These are phyloP conservation scores for Arxiozyma slooffiae DNA, from an alignment of 1,139 yeast genomes.

Conservation along the genomic window DNA sequence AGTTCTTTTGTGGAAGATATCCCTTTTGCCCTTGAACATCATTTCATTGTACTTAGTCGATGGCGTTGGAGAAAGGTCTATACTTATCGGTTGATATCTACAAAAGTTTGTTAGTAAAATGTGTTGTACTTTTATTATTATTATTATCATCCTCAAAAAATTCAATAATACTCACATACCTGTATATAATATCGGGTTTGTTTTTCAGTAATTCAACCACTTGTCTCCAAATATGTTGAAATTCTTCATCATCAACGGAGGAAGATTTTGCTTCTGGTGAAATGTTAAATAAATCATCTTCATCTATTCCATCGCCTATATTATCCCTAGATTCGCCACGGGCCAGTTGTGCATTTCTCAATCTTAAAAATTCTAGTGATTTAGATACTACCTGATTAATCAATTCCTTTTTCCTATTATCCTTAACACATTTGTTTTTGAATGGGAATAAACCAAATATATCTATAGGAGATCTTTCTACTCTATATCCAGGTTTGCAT, in stretches of 20 bases:
- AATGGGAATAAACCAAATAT: constrained; percentile 51
- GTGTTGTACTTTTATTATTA: no score
- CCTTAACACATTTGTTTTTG: constrained; percentile 61
- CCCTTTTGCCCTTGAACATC: constrained; percentile 32
- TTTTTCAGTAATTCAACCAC: constrained; percentile 55
- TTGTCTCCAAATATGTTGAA: constrained; percentile 69
- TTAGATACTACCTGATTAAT: constrained; percentile 59
- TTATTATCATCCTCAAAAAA: constrained; percentile 3
- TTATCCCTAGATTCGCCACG: constrained; percentile 49
- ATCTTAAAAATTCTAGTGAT: constrained; percentile 56
- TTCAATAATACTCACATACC: constrained; percentile 49
- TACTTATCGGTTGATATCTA: constrained; percentile 27
- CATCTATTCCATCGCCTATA: constrained; percentile 42
- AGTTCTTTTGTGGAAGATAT: constrained; percentile 28
- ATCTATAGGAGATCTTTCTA: constrained; percentile 46
- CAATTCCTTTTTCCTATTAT: constrained; percentile 61
- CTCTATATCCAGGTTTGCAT: constrained; percentile 63
- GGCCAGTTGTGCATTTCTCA: constrained; percentile 55
- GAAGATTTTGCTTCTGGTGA: constrained; percentile 42
- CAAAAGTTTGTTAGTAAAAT: constrained; percentile 6
- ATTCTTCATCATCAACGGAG: constrained; percentile 58
- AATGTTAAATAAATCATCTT: constrained; percentile 49
- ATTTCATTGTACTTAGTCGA: constrained; percentile 27
- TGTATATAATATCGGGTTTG: constrained; percentile 74
- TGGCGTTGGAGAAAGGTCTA: constrained; percentile 27